phyloP scores from a whole-genome alignment of 257 asterid species.

The Lantana camara region DNA sequence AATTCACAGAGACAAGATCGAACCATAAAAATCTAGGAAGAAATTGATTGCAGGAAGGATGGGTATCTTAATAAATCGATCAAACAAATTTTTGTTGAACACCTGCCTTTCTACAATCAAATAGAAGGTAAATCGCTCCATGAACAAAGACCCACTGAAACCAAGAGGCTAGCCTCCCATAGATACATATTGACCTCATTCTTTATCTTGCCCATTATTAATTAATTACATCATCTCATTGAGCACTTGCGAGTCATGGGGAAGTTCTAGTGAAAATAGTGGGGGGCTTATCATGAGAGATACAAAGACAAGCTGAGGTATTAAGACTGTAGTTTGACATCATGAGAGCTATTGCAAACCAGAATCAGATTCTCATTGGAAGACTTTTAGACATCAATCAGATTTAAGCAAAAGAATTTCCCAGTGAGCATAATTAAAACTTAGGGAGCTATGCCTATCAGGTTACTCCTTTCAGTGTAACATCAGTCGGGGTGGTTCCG shows the following conservation, averaged over 20 bases:
- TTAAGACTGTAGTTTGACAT: not conserved
- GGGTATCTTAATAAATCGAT: not conserved
- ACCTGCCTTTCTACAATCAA: not conserved
- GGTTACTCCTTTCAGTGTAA: too few species aligned
- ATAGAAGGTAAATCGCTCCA: not conserved
- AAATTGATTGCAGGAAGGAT: not conserved
- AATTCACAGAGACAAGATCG: not conserved
- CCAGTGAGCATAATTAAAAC: not conserved
- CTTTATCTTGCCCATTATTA: not conserved
- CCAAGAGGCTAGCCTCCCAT: not conserved
- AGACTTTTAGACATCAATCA: too few species aligned
- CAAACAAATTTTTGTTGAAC: not conserved
- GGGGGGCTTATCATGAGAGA: not conserved
- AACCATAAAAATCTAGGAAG: not conserved
- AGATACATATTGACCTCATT: not conserved
- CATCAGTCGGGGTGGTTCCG: not conserved
- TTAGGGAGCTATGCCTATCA: conserved; percentile 11
- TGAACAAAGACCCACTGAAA: not conserved
- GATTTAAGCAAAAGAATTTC: too few species aligned
- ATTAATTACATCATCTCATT: not conserved
- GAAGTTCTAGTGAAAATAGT: not conserved
- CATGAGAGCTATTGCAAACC: conserved; percentile 10
- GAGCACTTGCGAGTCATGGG: not conserved
- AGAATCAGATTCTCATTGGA: too few species aligned
- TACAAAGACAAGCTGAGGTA: not conserved